Percentiles rank a stretch among this genome's conserved stretches.
Evolutionary conservation across 805 yeast genomes (phyloP).

Genomic region (Dipodascus albidus): DNA sequence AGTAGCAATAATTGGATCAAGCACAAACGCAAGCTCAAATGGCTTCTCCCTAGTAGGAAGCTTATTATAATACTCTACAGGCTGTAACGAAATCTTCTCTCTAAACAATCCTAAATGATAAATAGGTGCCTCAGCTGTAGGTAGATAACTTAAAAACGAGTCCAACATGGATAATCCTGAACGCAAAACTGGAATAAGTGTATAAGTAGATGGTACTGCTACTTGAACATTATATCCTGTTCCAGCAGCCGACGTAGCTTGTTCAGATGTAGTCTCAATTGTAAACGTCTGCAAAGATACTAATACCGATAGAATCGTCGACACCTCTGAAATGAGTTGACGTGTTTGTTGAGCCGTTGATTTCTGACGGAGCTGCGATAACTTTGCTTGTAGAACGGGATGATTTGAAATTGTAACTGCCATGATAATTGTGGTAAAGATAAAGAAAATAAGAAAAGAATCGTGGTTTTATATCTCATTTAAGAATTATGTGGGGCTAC

Average conservation of each 20-base stretch:
- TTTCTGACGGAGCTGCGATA: conserved; percentile 18
- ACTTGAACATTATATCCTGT: conserved; percentile 6
- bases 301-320: conserved; percentile 21
- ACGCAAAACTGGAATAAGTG: conserved; percentile 23
- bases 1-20: conserved; percentile 27
- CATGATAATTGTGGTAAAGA: not conserved
- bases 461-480: too few species aligned
- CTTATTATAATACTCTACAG: conserved; percentile 26
- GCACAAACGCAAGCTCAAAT: conserved; percentile 18
- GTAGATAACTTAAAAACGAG: conserved; percentile 19
- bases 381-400: conserved; percentile 17
- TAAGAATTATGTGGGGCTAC: too few species aligned
- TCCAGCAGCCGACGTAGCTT: conserved; percentile 8
- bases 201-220: conserved; percentile 14
- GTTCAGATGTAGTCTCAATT: conserved; percentile 1
- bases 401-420: conserved; percentile 16
- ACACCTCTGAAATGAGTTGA: conserved; percentile 13
- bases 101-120: conserved; percentile 25
- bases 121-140: conserved; percentile 20
- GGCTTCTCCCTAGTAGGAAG: conserved; percentile 16
- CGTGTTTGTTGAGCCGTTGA: conserved; percentile 14
- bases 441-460: not conserved
- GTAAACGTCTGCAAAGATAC: conserved; percentile 14
- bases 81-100: conserved; percentile 20
- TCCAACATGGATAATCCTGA: conserved; percentile 25